These are phyloP conservation scores for Lipomyces yamadae DNA, from an alignment of 805 yeast genomes.

Conservation along the genomic window DNA sequence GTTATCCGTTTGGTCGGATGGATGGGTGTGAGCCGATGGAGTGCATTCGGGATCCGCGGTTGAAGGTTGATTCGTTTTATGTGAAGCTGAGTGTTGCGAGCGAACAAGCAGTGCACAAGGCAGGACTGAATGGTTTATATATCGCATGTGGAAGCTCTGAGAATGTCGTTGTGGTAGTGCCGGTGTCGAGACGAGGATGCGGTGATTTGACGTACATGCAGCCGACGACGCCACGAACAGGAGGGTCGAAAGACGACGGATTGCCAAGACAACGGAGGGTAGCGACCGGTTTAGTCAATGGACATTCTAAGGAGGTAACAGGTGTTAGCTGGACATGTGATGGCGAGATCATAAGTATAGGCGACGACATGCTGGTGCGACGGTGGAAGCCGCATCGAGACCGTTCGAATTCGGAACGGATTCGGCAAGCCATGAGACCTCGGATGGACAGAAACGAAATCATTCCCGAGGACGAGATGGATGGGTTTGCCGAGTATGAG, in stretches of 20 bases:
- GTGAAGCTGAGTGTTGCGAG: constrained; percentile 25
- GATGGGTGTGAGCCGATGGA: constrained; percentile 23
- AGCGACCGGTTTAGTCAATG: constrained; percentile 21
- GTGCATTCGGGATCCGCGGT: constrained; percentile 19
- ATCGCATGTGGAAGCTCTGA: constrained; percentile 30
- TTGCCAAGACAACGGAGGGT: not conserved
- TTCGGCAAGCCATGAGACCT: constrained; percentile 1
- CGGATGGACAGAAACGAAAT: constrained; percentile 14
- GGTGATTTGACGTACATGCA: constrained; percentile 2
- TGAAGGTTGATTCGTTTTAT: constrained; percentile 25
- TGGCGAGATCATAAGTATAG: constrained; percentile 23
- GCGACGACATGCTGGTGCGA: constrained; percentile 30
- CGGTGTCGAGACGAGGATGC: constrained; percentile 15
- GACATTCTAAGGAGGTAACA: constrained; percentile 26
- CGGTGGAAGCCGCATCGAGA: constrained; percentile 24
- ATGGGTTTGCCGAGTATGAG: constrained; percentile 20
- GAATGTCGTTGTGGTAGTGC: constrained; percentile 24
- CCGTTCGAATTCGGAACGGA: constrained; percentile 12
- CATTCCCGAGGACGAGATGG: constrained; percentile 8
- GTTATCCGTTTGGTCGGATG: constrained; percentile 9
- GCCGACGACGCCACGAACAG: not conserved
- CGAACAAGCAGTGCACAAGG: constrained; percentile 7
- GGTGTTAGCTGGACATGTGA: constrained; percentile 26
- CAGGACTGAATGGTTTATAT: constrained; percentile 16
- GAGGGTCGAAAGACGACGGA: not conserved